Evolutionary conservation across 225 moss, liverwort and hornwort species (phyloP).

Genomic region (Neckera pumila): DNA sequence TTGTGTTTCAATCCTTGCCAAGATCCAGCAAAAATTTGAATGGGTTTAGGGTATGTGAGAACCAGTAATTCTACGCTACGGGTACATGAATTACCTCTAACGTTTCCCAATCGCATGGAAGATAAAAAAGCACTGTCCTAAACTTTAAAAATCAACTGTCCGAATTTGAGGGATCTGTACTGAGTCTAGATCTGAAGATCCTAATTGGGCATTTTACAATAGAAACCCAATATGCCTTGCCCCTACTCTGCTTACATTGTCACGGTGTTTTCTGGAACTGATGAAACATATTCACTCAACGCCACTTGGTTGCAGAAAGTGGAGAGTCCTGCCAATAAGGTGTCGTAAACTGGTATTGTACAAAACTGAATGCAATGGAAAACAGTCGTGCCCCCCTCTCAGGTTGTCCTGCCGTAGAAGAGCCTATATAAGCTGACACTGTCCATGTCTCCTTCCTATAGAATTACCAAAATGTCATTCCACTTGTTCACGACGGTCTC

Average conservation of each 20-base stretch:
- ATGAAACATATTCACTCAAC: neutral
- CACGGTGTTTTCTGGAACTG: neutral
- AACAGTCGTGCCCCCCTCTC: neutral
- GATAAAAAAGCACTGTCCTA: neutral
- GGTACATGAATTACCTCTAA: conserved; percentile 11
- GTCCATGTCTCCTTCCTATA: neutral
- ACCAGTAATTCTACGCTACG: conserved; percentile 11
- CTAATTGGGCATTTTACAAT: conserved; percentile 2
- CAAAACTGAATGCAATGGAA: conserved; percentile 21
- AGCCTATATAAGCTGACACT: neutral
- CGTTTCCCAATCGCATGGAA: neutral
- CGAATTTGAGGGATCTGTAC: neutral
- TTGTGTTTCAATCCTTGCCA: conserved; percentile 18
- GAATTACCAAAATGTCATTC: neutral
- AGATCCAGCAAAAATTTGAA: conserved; percentile 27
- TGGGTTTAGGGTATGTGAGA: conserved; percentile 5
- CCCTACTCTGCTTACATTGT: conserved; percentile 21
- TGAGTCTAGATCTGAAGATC: neutral
- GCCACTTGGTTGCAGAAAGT: conserved; percentile 18
- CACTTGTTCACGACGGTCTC: conserved; percentile 43
- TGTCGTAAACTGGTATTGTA: conserved; percentile 11
- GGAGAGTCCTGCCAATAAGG: conserved; percentile 6
- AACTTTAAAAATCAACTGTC: neutral
- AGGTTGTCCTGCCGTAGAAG: conserved; percentile 12
- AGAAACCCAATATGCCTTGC: conserved; percentile 6